These are phyloP conservation scores for Madurella fahalii DNA, from an alignment of 2,329 filamentous ascomycete species.

Conservation along the genomic window DNA sequence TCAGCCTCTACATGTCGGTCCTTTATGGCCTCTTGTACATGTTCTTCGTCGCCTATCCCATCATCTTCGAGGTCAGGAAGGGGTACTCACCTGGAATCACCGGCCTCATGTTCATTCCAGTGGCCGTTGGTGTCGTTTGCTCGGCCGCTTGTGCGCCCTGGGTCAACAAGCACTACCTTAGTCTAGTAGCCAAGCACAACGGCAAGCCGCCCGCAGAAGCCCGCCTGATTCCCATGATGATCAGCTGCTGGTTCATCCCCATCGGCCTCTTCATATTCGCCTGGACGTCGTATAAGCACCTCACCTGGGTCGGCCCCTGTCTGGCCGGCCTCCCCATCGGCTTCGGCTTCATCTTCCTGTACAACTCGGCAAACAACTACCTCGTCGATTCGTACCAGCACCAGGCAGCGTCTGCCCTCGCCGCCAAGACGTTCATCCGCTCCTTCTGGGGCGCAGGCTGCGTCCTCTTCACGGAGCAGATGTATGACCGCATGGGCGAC, in stretches of 20 bases:
- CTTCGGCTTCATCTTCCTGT: conserved; percentile 80
- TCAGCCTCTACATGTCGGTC: conserved; percentile 81
- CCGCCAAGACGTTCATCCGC: conserved; percentile 75
- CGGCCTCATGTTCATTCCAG: conserved; percentile 81
- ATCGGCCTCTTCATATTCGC: conserved; percentile 56
- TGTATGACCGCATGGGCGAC: conserved; percentile 69
- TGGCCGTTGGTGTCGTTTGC: conserved; percentile 69
- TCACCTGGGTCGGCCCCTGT: conserved; percentile 69
- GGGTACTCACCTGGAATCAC: conserved; percentile 70
- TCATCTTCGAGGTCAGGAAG: conserved; percentile 75
- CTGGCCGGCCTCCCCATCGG: conserved; percentile 69
- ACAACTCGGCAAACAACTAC: conserved; percentile 75
- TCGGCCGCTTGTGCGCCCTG: conserved; percentile 65
- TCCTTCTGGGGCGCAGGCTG: conserved; percentile 75
- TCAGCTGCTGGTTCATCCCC: conserved; percentile 67
- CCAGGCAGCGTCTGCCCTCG: conserved; percentile 76
- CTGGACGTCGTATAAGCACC: conserved; percentile 57
- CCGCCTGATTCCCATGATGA: conserved; percentile 79
- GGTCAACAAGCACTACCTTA: conserved; percentile 79
- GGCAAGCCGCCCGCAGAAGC: conserved; percentile 73
- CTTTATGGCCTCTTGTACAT: conserved; percentile 72
- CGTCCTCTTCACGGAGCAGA: conserved; percentile 77
- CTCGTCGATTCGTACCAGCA: conserved; percentile 60
- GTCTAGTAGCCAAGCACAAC: conserved; percentile 56
- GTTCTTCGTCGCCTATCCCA: conserved; percentile 68